phyloP scores from a whole-genome alignment of 2,329 filamentous ascomycete genomes.

The Dactylonectria estremocensis region DNA sequence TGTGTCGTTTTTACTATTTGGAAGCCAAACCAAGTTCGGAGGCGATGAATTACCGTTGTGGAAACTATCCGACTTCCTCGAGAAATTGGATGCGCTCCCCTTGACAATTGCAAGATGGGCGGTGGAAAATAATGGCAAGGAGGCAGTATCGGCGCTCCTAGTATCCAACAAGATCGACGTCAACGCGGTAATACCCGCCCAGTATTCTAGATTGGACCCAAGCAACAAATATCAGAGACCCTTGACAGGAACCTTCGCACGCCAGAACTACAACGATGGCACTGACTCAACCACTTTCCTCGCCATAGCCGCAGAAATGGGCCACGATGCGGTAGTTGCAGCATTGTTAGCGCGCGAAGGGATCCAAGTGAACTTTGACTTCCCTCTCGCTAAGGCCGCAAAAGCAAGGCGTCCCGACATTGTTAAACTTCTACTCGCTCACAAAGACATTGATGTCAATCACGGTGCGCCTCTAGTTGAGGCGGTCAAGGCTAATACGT shows the following conservation, averaged over 20 bases:
- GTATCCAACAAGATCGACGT: neutral
- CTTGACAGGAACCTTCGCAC: no score
- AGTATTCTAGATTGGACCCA: no score
- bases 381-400: neutral
- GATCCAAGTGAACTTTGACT: neutral
- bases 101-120: neutral
- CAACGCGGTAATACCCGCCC: neutral
- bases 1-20: neutral
- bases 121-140: neutral
- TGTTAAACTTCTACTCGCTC: neutral
- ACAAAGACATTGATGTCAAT: neutral
- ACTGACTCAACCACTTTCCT: no score
- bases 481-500: neutral
- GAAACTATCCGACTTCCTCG: neutral
- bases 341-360: neutral
- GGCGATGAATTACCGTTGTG: neutral
- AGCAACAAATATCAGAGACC: no score
- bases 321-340: neutral
- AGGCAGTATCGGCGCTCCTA: neutral
- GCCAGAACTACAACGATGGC: no score
- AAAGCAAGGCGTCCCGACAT: neutral
- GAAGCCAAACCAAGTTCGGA: neutral
- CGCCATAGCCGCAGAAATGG: neutral
- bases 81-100: neutral
- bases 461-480: no score